phyloP scores from a whole-genome alignment of 192 early-diverging fungal genomes.

The Pecoramyces ruminantium region DNA sequence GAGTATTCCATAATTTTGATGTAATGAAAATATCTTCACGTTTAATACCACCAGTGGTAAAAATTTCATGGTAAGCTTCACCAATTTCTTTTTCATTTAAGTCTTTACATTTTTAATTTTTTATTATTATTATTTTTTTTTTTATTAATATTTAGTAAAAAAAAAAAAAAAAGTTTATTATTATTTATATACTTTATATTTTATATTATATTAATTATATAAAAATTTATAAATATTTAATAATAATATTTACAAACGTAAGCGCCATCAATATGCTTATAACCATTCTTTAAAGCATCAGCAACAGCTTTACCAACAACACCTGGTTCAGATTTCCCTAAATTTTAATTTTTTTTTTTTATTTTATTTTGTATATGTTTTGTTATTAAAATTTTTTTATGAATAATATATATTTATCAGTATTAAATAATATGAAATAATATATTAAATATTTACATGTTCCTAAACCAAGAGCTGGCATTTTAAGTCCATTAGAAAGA shows the following conservation, averaged over 20 bases:
- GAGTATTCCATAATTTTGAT: constrained; percentile 28
- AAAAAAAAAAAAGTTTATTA: constrained; percentile 1
- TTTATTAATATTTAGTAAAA: too few species aligned
- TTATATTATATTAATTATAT: too few species aligned
- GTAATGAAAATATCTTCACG: constrained; percentile 51
- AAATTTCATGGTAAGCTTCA: not conserved
- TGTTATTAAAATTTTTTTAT: too few species aligned
- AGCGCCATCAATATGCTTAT: constrained; percentile 57
- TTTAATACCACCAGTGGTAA: constrained; percentile 14
- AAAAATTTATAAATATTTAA: not conserved
- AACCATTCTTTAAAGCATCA: constrained; percentile 43
- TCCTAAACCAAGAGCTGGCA: constrained; percentile 45
- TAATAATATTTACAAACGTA: constrained; percentile 19
- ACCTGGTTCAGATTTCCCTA: constrained; percentile 27
- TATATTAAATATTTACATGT: constrained; percentile 20
- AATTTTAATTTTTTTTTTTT: too few species aligned
- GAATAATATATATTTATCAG: too few species aligned
- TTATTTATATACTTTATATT: too few species aligned
- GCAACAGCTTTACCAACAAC: constrained; percentile 44
- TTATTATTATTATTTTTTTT: not conserved
- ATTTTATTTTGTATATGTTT: too few species aligned
- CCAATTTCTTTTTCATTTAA: not conserved
- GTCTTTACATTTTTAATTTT: constrained; percentile 7
- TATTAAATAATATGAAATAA: too few species aligned
- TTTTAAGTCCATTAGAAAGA: constrained; percentile 44